Base-by-base conservation (phyloP, 495 filamentous ascomycete genomes). In the Penicillium desertorum region DNA sequence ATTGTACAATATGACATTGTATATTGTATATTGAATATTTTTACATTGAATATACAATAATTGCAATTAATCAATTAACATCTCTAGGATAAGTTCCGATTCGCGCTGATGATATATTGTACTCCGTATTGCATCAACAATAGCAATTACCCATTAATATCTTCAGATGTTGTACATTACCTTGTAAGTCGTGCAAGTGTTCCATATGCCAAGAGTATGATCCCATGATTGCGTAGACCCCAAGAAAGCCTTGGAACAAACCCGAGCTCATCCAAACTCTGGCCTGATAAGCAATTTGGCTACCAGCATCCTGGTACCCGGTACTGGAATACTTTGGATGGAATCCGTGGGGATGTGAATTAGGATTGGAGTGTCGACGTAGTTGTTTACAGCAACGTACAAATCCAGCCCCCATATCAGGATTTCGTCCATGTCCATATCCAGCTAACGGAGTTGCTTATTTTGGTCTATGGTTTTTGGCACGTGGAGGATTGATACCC, bases 161-260 rank as follows among this genome's bases (percentile, higher is more conserved):
- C 9, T 44, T 11, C 27, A 29, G 27, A 29, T 9, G 27, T 29
- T 29, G 27, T 29, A 29, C 27, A 9, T 44, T 44, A 20, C 41
- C 22, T 20, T 19, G 16, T 34, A 23, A 19, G 11, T 17, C 23
- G 46, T 22, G 27, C 48, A 34, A 49, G 47, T 20, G 2, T 5
- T 16, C 32, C 6, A 41, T 29, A 4, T 11, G 23, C 49, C 45
- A 32, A 50, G 25, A 17, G 43, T 47, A 55, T 55, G 53, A 55
- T 47, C 32, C 53, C 53, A 55, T 12, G 14, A 55, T 55, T 55
- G 53, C 53, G 53, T 55, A 55, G 22, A 10, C 14, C 5, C 53
- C 30, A 19, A 30, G 32, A 46, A 46, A 46, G 22, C 44, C 44
- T 29, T 46, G 44, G 23, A 29, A 45, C 23, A 29, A 27, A 12